These are phyloP conservation scores for Rubroshorea leprosula DNA, from an alignment of 345 rosid species.

Conservation along the genomic window DNA sequence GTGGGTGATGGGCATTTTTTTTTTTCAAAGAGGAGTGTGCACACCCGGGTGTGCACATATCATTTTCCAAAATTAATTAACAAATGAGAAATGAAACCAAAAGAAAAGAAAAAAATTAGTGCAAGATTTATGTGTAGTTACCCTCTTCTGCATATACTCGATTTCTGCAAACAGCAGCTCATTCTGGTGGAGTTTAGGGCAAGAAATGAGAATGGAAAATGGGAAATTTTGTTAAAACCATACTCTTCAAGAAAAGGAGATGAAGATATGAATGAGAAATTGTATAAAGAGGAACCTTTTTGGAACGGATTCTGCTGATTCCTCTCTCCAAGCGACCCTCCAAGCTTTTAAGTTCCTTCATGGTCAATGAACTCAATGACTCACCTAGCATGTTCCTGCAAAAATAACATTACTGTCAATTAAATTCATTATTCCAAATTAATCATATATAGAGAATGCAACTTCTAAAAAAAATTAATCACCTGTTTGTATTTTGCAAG, in stretches of 20 bases:
- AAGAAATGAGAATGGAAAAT: not conserved
- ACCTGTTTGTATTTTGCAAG: slow-evolving; percentile 78
- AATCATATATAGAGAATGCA: not conserved
- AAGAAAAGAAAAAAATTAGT: not conserved
- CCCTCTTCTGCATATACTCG: slow-evolving; percentile 94
- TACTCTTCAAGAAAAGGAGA: not conserved
- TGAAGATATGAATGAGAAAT: not conserved
- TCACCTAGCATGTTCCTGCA: slow-evolving; percentile 85
- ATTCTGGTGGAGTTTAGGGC: slow-evolving; percentile 37
- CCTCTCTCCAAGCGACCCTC: slow-evolving; percentile 74
- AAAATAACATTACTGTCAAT: not conserved
- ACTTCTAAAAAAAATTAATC: not conserved
- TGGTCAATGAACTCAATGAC: slow-evolving; percentile 37
- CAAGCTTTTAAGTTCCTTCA: slow-evolving; percentile 61
- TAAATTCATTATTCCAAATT: not conserved
- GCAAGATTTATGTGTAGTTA: slow-evolving; percentile 24
- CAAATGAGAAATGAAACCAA: not conserved
- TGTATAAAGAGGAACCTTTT: slow-evolving; percentile 43
- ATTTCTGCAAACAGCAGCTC: slow-evolving; percentile 84
- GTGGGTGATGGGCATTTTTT: too few relatives aligned
- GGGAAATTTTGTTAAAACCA: slow-evolving; percentile 7
- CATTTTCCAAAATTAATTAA: too few relatives aligned
- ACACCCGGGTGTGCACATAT: too few relatives aligned
- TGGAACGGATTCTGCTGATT: slow-evolving; percentile 76
- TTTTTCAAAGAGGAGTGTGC: too few relatives aligned